phyloP scores from a whole-genome alignment of 805 yeast species.

The Candida sakaeoensis region DNA sequence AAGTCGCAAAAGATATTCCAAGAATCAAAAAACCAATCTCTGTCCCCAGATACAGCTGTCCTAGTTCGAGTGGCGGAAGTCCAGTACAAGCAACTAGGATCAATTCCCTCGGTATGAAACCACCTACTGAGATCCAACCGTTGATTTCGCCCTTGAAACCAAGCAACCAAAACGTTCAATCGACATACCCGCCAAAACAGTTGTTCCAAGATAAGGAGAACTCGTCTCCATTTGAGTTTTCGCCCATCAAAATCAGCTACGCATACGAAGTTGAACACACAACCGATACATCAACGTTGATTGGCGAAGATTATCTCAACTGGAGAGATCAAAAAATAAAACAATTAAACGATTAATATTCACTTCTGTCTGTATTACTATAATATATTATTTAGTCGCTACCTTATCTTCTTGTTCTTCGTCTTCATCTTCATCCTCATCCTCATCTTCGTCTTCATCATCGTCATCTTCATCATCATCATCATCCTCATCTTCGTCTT shows the following conservation, averaged over 20 bases:
- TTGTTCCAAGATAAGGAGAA: slow-evolving; percentile 11
- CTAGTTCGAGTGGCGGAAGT: slow-evolving; percentile 11
- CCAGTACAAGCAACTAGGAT: slow-evolving; percentile 5
- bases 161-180: background rate
- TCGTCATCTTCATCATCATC: slow-evolving; percentile 21
- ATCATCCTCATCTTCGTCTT: slow-evolving; percentile 24
- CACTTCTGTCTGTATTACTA: slow-evolving; percentile 8
- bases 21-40: background rate
- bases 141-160: slow-evolving; percentile 9
- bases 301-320: slow-evolving; percentile 37
- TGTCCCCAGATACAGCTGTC: slow-evolving; percentile 5
- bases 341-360: slow-evolving; percentile 17
- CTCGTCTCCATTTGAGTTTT: slow-evolving; percentile 12
- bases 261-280: slow-evolving; percentile 12
- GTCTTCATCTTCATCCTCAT: slow-evolving; percentile 10
- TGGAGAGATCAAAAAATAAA: slow-evolving; percentile 39
- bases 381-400: slow-evolving; percentile 1
- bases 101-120: slow-evolving; percentile 1
- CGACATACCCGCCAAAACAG: background rate
- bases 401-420: slow-evolving; percentile 4
- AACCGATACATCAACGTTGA: slow-evolving; percentile 34
- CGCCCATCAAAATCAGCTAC: slow-evolving; percentile 11
- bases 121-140: slow-evolving; percentile 5
- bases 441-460: slow-evolving; percentile 15
- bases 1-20: background rate